Conservation (phyloP, 148 eudicot genomes). For the Arctostaphylos glauca region DNA sequence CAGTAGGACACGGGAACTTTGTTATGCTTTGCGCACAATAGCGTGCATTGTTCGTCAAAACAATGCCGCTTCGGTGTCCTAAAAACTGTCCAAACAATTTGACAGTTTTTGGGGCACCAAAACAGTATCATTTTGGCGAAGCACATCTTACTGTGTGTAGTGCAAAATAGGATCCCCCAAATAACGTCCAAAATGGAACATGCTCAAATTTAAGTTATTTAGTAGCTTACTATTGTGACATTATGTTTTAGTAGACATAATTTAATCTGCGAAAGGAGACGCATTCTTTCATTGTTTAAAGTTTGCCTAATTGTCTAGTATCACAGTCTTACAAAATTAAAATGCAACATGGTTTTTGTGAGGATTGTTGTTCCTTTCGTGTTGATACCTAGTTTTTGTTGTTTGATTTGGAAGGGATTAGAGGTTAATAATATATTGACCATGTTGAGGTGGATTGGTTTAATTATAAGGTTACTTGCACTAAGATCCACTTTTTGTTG, state of each 20-base stretch:
- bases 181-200: no score
- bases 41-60: no score
- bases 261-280: neutral
- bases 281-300: neutral
- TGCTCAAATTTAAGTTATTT: no score
- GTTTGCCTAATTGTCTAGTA: neutral
- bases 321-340: neutral
- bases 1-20: no score
- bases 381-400: neutral
- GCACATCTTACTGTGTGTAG: no score
- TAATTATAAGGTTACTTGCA: neutral
- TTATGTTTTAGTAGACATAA: neutral
- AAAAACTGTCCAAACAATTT: no score
- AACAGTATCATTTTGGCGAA: no score
- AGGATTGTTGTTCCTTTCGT: neutral
- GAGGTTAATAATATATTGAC: neutral
- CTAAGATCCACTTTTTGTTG: neutral
- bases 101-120: no score
- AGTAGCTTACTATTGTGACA: neutral
- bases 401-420: neutral
- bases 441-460: constrained; percentile 2
- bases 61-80: neutral
- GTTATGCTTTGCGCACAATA: no score
- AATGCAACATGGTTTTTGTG: neutral
- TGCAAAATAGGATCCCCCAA: no score